Base-by-base conservation (phyloP, 2,329 filamentous ascomycete species). In the Byssoonygena ceratinophila region DNA sequence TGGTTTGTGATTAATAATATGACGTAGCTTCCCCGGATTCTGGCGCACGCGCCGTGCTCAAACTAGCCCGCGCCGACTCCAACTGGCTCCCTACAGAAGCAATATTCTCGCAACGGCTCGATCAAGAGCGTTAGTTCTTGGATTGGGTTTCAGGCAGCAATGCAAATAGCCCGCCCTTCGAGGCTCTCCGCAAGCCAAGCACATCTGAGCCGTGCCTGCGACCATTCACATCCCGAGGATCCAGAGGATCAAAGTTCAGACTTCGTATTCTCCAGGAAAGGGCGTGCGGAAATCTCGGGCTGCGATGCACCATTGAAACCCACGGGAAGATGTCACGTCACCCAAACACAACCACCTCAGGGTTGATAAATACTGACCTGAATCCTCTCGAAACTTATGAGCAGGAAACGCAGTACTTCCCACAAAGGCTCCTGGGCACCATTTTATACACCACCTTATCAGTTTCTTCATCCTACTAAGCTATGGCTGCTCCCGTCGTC, bases 401-500 rank as follows among this genome's bases (percentile, higher is more conserved):
- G 7, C 32, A 34, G 3, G 12, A 34, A 11, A 3, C 32, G 3
- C 32, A 34, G 27, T 29, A 5, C 27, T 29, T 29, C 4, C 27
- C 27, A 9, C 4, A 29, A 29, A 9, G 5, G 5, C 9, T 9
- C 27, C 27, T 9, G 27, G 27, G 6, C 32, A 34, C 12, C 6
- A 34, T n/a, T 39, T 18, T 3, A 39, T 39, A 39, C 16, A 20
- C 36, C 20, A 14, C 20, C n/a, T 7, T 20, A 4, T 39, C 16
- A 18, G 20, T 18, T n/a, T 29, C 22, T 22, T 14, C 2, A 31
- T 4, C 16, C 8, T 34, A 18, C 12, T 12, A 44, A 6, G 27
- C 16, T 29, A 52, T 47, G 43, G 31, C 37, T 9, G 1, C 29
- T 18, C 34, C 50, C 1, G 37, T 54, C 25, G 58, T 62, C 53